phyloP scores from a whole-genome alignment of 768 basidiomycete species.

The Termitomyces sp. region DNA sequence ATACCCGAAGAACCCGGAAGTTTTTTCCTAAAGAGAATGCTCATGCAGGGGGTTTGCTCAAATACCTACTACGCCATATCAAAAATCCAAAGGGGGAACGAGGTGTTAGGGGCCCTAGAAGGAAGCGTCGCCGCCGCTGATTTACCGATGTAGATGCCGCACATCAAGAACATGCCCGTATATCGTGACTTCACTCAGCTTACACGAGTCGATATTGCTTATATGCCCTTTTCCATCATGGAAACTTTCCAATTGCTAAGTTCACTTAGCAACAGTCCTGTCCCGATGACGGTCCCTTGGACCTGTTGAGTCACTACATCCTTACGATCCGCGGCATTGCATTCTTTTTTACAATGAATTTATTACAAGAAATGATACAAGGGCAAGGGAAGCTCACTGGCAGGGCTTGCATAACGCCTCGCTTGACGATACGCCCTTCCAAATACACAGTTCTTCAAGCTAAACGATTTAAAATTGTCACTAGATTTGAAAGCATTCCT shows the following conservation, averaged over 20 bases:
- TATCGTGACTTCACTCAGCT: neutral
- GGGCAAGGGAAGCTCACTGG: neutral
- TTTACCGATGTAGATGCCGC: neutral
- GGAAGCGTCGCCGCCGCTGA: neutral
- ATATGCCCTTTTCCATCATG: neutral
- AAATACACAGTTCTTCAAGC: too few relatives aligned
- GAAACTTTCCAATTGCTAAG: neutral
- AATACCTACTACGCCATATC: conserved; percentile 25
- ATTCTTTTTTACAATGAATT: neutral
- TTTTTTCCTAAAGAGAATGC: conserved; percentile 25
- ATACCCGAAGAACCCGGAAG: conserved; percentile 20
- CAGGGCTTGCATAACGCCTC: too few relatives aligned
- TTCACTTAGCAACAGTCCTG: neutral
- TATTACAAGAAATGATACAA: neutral
- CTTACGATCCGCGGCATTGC: neutral
- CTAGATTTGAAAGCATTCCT: too few relatives aligned
- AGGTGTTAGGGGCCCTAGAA: neutral
- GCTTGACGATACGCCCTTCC: too few relatives aligned
- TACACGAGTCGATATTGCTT: neutral
- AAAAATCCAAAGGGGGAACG: conserved; percentile 3
- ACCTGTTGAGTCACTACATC: neutral
- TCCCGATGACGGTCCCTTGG: too few relatives aligned
- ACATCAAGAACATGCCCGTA: neutral
- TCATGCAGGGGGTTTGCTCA: conserved; percentile 25
- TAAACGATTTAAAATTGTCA: too few relatives aligned